These are phyloP conservation scores for Sphaerulina musiva DNA, from an alignment of 2,329 filamentous ascomycete species.

Conservation along the genomic window DNA sequence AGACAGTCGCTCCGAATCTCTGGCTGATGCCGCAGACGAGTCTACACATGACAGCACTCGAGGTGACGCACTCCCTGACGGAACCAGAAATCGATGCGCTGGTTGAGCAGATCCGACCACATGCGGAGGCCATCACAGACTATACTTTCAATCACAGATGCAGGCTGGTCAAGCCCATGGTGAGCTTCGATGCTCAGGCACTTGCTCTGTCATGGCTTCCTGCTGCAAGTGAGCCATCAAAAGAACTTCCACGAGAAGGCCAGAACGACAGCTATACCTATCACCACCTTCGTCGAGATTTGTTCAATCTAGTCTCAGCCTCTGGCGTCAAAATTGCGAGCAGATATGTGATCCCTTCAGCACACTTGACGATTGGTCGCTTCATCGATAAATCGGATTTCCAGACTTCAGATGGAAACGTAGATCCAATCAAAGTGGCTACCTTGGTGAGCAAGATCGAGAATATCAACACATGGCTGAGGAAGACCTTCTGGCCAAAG, in stretches of 20 bases:
- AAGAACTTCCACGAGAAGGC: slow-evolving; percentile 21
- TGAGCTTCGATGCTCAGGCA: slow-evolving; percentile 80
- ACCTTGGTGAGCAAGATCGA: slow-evolving; percentile 66
- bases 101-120: slow-evolving; percentile 50
- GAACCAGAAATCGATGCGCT: slow-evolving; percentile 60
- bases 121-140: slow-evolving; percentile 56
- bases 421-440: slow-evolving; percentile 51
- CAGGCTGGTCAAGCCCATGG: slow-evolving; percentile 70
- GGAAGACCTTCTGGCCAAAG: slow-evolving; percentile 61
- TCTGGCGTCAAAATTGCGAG: slow-evolving; percentile 66
- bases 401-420: slow-evolving; percentile 36
- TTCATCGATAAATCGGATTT: slow-evolving; percentile 65
- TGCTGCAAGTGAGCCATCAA: slow-evolving; percentile 55
- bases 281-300: slow-evolving; percentile 78
- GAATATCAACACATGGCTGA: slow-evolving; percentile 68
- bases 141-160: slow-evolving; percentile 62
- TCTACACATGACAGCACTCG: slow-evolving; percentile 80
- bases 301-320: slow-evolving; percentile 55
- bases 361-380: slow-evolving; percentile 79
- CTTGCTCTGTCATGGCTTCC: slow-evolving; percentile 84
- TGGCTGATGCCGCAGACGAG: slow-evolving; percentile 78
- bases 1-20: slow-evolving; percentile 66
- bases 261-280: slow-evolving; percentile 68
- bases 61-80: slow-evolving; percentile 75
- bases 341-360: slow-evolving; percentile 81